phyloP scores from a whole-genome alignment of 805 yeast genomes.

The Isabelozyma heimii region DNA sequence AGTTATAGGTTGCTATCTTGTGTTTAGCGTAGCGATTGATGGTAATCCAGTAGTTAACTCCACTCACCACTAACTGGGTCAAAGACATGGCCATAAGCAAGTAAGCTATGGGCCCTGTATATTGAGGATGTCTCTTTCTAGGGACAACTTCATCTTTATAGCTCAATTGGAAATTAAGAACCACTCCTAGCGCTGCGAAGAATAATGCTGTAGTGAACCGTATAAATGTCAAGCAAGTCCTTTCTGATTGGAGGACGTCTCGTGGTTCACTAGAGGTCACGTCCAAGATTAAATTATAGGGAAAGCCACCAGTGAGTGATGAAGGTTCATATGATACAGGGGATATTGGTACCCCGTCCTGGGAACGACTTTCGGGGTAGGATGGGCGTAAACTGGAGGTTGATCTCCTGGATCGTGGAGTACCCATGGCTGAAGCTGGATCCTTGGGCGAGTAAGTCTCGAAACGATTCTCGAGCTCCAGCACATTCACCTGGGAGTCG shows the following conservation, averaged over 20 bases:
- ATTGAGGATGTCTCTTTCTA: slow-evolving; percentile 8
- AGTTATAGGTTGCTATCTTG: slow-evolving; percentile 37
- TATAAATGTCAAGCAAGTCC: slow-evolving; percentile 50
- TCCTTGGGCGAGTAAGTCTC: not conserved
- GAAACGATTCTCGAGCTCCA: not conserved
- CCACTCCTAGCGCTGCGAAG: slow-evolving; percentile 46
- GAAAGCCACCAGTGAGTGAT: slow-evolving; percentile 8
- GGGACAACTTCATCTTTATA: slow-evolving; percentile 16
- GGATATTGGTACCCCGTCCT: not conserved
- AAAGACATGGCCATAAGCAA: slow-evolving; percentile 37
- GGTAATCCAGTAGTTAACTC: slow-evolving; percentile 41
- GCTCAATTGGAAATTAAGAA: slow-evolving; percentile 44
- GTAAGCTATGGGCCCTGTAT: slow-evolving; percentile 30
- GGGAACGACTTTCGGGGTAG: not conserved
- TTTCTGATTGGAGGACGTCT: slow-evolving; percentile 52
- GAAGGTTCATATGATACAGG: not conserved
- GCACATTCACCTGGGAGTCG: not conserved
- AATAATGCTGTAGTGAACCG: slow-evolving; percentile 45
- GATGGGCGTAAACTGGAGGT: not conserved
- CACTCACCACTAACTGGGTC: slow-evolving; percentile 35
- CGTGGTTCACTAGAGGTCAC: slow-evolving; percentile 50
- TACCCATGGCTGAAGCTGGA: not conserved
- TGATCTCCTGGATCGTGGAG: not conserved
- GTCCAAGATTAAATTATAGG: slow-evolving; percentile 13
- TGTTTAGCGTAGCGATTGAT: slow-evolving; percentile 42